Conservation (phyloP, 177 flowering plant species). For the Vitis hybrid region DNA sequence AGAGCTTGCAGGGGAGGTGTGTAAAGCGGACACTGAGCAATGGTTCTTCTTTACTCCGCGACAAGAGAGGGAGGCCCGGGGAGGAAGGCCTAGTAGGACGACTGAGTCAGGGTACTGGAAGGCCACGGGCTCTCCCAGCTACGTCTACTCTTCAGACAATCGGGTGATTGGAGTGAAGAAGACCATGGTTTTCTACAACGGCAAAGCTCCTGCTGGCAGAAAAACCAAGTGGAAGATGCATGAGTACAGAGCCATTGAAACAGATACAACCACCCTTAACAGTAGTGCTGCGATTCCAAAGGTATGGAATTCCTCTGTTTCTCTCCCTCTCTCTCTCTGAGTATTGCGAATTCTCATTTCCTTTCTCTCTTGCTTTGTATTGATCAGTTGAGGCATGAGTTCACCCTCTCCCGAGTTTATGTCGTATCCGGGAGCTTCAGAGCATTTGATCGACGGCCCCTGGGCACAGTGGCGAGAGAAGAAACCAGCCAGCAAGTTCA, state of each 20-base stretch:
- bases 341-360: neutral
- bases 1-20: constrained; percentile 57
- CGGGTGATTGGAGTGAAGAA: constrained; percentile 58
- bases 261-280: constrained; percentile 2
- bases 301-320: constrained; percentile 14
- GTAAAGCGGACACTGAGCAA: constrained; percentile 54
- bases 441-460: constrained; percentile 54
- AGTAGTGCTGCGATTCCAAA: constrained; percentile 12
- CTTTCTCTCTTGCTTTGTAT: neutral
- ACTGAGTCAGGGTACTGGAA: constrained; percentile 75
- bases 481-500: neutral
- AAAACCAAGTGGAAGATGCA: constrained; percentile 83
- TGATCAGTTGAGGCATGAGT: constrained; percentile 39
- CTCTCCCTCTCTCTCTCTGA: too few species aligned
- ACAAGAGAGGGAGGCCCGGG: constrained; percentile 65
- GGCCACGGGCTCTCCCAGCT: constrained; percentile 63
- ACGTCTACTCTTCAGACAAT: constrained; percentile 49
- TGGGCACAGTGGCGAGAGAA: constrained; percentile 4
- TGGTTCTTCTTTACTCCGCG: constrained; percentile 71
- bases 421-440: constrained; percentile 33
- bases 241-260: constrained; percentile 67
- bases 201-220: constrained; percentile 61
- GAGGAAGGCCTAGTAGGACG: constrained; percentile 65
- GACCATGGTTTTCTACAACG: constrained; percentile 72
- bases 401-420: constrained; percentile 42